phyloP scores from a whole-genome alignment of 495 filamentous ascomycete genomes.

The Talaromyces adpressus region DNA sequence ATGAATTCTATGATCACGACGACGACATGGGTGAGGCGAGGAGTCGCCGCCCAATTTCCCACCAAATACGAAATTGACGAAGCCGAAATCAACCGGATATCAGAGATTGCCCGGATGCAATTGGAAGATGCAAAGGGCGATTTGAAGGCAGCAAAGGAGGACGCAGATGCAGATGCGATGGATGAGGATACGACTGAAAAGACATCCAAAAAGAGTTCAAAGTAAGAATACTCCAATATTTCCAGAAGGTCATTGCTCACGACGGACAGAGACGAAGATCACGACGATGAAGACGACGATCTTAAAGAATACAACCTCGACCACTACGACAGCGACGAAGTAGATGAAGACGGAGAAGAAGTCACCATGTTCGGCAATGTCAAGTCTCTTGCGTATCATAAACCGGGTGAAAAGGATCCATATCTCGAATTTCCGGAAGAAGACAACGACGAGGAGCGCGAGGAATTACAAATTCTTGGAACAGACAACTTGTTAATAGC shows the following conservation, averaged over 20 bases:
- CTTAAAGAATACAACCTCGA: constrained; percentile 94
- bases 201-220: not conserved
- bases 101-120: constrained; percentile 78
- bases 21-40: constrained; percentile 87
- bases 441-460: constrained; percentile 77
- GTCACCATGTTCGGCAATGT: constrained; percentile 95
- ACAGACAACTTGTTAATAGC: constrained; percentile 89
- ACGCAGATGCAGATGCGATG: constrained; percentile 19
- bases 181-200: constrained; percentile 25
- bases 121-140: constrained; percentile 89
- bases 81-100: constrained; percentile 85
- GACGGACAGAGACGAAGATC: not conserved
- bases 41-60: constrained; percentile 87
- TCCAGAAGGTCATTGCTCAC: not conserved
- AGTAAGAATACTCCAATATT: not conserved
- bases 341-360: constrained; percentile 56
- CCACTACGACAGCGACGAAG: constrained; percentile 81
- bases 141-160: constrained; percentile 56
- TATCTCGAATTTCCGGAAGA: constrained; percentile 82
- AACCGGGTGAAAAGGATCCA: constrained; percentile 86
- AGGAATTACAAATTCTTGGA: constrained; percentile 87
- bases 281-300: constrained; percentile 65
- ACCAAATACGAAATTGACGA: constrained; percentile 88
- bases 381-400: constrained; percentile 86
- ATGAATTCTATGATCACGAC: constrained; percentile 89